These are phyloP conservation scores for Mycena floridula DNA, from an alignment of 768 basidiomycete species.

Conservation along the genomic window DNA sequence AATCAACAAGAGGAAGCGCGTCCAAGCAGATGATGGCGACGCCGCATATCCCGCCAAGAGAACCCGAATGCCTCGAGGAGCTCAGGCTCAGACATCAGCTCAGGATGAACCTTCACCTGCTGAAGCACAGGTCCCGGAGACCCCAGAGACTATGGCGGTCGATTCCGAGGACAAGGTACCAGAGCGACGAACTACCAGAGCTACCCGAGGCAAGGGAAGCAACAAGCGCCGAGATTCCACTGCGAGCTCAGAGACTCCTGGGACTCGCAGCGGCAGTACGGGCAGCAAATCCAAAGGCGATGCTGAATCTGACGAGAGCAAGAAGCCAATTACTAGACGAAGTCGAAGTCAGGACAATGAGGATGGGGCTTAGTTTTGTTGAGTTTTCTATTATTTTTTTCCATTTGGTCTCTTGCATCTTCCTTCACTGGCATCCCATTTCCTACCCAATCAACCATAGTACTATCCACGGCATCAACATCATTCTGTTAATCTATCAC, in stretches of 20 bases:
- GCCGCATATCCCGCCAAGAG: slow-evolving; percentile 70
- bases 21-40: slow-evolving; percentile 56
- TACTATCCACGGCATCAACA: too few species aligned
- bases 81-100: slow-evolving; percentile 1
- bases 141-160: slow-evolving; percentile 25
- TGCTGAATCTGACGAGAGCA: too few species aligned
- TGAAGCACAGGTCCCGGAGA: slow-evolving; percentile 15
- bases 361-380: too few species aligned
- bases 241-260: slow-evolving; percentile 31
- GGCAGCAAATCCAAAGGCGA: slow-evolving; percentile 1
- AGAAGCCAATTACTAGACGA: too few species aligned
- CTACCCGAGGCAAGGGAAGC: slow-evolving; percentile 12
- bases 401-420: too few species aligned
- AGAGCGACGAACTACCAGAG: slow-evolving; percentile 40
- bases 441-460: too few species aligned
- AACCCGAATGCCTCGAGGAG: slow-evolving; percentile 46
- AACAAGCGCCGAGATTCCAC: slow-evolving; percentile 42
- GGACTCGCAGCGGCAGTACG: background rate
- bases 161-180: slow-evolving; percentile 28
- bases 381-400: too few species aligned
- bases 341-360: too few species aligned
- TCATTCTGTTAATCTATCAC: too few species aligned
- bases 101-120: slow-evolving; percentile 16
- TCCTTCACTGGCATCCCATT: too few species aligned
- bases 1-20: slow-evolving; percentile 51